Conservation (phyloP, 257 asterid species). For the Cinchona pubescens region DNA sequence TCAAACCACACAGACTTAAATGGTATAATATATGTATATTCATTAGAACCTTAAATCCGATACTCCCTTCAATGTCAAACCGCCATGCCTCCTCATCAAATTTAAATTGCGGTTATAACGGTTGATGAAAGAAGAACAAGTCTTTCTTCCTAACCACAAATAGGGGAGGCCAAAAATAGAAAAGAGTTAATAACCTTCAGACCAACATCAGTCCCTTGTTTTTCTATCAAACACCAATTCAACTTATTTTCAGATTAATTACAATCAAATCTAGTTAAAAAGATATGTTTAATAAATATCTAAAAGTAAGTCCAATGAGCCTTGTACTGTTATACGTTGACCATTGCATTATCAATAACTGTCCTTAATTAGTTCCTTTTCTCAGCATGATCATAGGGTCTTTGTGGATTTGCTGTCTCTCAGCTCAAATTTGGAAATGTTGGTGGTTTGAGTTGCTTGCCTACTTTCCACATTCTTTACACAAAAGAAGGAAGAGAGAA, state of each 20-base stretch:
- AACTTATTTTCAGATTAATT: not conserved
- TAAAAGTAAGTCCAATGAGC: not conserved
- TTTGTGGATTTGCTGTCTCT: conserved; percentile 24
- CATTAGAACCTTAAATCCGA: not conserved
- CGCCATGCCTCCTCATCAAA: not conserved
- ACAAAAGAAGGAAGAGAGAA: conserved; percentile 6
- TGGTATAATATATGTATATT: not conserved
- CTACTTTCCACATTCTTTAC: conserved; percentile 17
- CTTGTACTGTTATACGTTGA: conserved; percentile 6
- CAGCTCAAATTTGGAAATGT: conserved; percentile 16
- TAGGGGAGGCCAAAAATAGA: not conserved
- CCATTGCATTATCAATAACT: conserved; percentile 12
- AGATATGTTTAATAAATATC: not conserved
- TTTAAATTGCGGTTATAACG: not conserved
- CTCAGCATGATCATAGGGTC: conserved; percentile 31
- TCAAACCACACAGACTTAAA: no score
- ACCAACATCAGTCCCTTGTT: not conserved
- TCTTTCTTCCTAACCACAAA: not conserved
- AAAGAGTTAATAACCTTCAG: not conserved
- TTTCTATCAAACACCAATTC: not conserved
- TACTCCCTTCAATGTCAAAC: conserved; percentile 13
- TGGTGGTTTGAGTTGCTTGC: conserved; percentile 27
- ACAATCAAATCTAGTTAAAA: not conserved
- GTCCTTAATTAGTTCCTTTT: conserved; percentile 12
- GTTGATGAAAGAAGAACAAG: conserved; percentile 5